phyloP scores from a whole-genome alignment of 805 yeast species.

The Teunomyces funiuensis region DNA sequence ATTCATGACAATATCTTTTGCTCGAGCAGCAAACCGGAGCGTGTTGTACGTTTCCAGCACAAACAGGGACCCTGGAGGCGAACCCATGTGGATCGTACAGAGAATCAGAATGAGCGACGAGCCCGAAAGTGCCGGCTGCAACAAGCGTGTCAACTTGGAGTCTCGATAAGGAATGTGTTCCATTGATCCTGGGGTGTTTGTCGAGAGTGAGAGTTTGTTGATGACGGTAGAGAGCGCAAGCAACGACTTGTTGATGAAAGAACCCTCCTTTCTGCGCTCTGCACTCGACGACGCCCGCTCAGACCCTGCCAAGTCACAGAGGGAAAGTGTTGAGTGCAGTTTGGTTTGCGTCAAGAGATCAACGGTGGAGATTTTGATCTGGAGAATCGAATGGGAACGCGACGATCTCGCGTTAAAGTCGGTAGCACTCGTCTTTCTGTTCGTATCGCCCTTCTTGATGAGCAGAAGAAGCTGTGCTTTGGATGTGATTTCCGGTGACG shows the following conservation, averaged over 20 bases:
- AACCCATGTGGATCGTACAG: constrained; percentile 78
- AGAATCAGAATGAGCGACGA: constrained; percentile 78
- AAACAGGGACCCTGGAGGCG: constrained; percentile 33
- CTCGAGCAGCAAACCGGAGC: constrained; percentile 87
- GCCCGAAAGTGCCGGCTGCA: constrained; percentile 92
- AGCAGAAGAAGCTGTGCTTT: constrained; percentile 60
- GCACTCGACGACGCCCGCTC: constrained; percentile 69
- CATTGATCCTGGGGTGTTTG: constrained; percentile 16
- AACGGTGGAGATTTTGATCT: constrained; percentile 54
- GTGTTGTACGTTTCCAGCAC: constrained; percentile 84
- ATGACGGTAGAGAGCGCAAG: constrained; percentile 92
- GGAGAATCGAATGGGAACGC: constrained; percentile 87
- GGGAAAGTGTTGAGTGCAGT: constrained; percentile 62
- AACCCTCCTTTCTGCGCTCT: constrained; percentile 90
- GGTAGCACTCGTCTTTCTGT: constrained; percentile 81
- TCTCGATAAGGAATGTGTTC: constrained; percentile 91
- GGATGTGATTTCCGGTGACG: constrained; percentile 55
- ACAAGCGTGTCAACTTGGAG: constrained; percentile 82
- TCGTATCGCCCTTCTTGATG: constrained; percentile 68
- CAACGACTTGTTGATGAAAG: constrained; percentile 87
- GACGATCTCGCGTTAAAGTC: constrained; percentile 87
- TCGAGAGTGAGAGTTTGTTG: constrained; percentile 59
- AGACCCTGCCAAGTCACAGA: constrained; percentile 97
- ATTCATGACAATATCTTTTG: constrained; percentile 75
- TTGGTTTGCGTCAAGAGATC: constrained; percentile 41